phyloP scores from a whole-genome alignment of 2,329 filamentous ascomycete species.

The Emmonsiellopsis sp. region DNA sequence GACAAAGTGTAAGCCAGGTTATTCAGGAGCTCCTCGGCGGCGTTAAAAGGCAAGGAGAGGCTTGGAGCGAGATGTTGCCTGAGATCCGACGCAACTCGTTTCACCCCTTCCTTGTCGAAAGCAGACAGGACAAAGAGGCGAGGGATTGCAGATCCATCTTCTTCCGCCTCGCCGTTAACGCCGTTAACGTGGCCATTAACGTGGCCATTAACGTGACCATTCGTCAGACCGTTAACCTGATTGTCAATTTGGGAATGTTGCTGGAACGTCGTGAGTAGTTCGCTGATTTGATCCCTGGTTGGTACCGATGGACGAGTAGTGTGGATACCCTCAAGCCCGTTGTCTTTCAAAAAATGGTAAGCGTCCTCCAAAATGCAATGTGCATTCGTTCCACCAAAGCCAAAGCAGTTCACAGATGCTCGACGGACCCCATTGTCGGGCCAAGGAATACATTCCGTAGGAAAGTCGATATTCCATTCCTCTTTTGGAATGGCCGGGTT shows the following conservation, averaged over 20 bases:
- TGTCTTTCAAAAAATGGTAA: constrained; percentile 3
- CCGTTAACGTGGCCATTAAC: background rate
- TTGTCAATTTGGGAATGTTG: background rate
- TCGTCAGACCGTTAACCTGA: background rate
- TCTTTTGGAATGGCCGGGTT: constrained; percentile 18
- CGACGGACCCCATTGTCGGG: constrained; percentile 15
- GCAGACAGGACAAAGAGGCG: constrained; percentile 9
- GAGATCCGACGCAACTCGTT: constrained; percentile 24
- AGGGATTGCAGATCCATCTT: background rate
- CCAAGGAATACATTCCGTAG: constrained; percentile 15
- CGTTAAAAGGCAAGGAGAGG: background rate
- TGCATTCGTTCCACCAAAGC: constrained; percentile 22
- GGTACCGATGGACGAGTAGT: constrained; percentile 3
- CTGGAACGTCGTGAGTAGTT: background rate
- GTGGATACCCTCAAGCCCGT: constrained; percentile 5
- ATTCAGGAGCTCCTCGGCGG: constrained; percentile 1
- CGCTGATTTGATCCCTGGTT: background rate
- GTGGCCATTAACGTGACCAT: background rate
- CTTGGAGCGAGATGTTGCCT: background rate
- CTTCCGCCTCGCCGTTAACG: background rate
- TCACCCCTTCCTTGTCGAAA: constrained; percentile 19
- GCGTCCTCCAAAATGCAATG: constrained; percentile 17
- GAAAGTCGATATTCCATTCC: constrained; percentile 14
- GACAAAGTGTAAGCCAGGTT: constrained; percentile 8
- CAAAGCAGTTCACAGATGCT: constrained; percentile 25